Conservation (phyloP, 192 early-diverging fungal species). For the Coemansia sp. region DNA sequence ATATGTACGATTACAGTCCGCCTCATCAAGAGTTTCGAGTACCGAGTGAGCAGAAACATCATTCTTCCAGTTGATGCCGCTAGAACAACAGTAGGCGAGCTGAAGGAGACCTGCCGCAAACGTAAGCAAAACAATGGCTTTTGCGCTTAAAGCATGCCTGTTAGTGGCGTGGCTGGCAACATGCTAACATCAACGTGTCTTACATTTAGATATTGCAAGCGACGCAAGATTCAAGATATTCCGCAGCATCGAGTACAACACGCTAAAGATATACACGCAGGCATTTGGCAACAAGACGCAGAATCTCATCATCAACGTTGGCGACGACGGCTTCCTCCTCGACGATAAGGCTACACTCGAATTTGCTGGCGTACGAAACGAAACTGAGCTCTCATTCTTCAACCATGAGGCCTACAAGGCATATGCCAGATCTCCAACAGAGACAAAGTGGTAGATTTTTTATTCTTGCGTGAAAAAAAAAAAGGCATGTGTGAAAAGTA, state of each 20-base stretch:
- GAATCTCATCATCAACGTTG: conserved; percentile 86
- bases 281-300: conserved; percentile 61
- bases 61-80: conserved; percentile 71
- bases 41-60: conserved; percentile 80
- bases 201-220: conserved; percentile 21
- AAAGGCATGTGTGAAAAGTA: background rate
- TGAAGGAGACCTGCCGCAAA: conserved; percentile 21
- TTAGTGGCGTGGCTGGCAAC: background rate
- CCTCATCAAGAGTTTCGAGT: conserved; percentile 89
- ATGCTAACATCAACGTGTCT: background rate
- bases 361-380: conserved; percentile 58
- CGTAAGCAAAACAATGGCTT: conserved; percentile 11
- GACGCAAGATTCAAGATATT: conserved; percentile 39
- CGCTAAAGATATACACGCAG: conserved; percentile 46
- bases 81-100: conserved; percentile 58
- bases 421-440: conserved; percentile 74
- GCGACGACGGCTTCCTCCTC: conserved; percentile 62
- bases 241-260: conserved; percentile 20
- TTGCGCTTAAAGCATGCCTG: background rate
- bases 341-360: conserved; percentile 58
- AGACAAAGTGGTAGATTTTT: conserved; percentile 71
- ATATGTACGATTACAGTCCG: conserved; percentile 67
- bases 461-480: background rate
- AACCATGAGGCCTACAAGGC: conserved; percentile 65
- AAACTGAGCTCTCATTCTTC: conserved; percentile 85